Base-by-base conservation (phyloP, 306 rosid species). In the Gillenia trifoliata region DNA sequence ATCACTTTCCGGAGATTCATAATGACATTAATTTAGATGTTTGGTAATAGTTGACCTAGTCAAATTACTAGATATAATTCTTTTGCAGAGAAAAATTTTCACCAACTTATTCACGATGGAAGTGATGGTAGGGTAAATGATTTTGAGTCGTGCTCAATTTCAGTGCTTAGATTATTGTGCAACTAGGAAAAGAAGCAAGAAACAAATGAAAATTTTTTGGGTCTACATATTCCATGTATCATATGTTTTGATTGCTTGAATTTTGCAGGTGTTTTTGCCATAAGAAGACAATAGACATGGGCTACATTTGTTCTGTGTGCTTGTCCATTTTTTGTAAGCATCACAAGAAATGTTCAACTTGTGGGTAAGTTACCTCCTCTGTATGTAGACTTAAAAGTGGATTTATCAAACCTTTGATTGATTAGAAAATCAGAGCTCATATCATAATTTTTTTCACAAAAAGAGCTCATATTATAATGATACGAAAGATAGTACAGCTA, bases 221-320 rank as follows among this genome's bases (percentile, higher is more conserved):
- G 5, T 36, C 59, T 55, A 15, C 26, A 22, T 36, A 8, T 6
- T 23, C 3, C 33, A 10, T 55, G 55, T 70, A 15, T 56, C 16
- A 17, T 16, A 56, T 56, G 16, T 34, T 28, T 54, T 16, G n/a
- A 36, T 56, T 56, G 36, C 34, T 20, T 82, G 75, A 70, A 78
- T 75, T 74, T 68, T 82, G 83, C 95, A 94, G 98, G 93, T 94
- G 98, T 83, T 94, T 94, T 87, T 94, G 98, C 87, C 98, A 94
- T 87, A 94, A 94, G 74, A 89, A 88, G 77, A 94, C 98, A 33
- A 94, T 94, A 41, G 98, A 94, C 89, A 88, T 85, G 90, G 98
- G 98, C 76, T 94, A 81, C 81, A 87, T 91, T 40, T 94, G 98
- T 82, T 94, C 98, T 8, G 96, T 94, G 70, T 91, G 98, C 87